phyloP scores from a whole-genome alignment of 225 moss, liverwort and hornwort genomes.

The Pleurozium schreberi region DNA sequence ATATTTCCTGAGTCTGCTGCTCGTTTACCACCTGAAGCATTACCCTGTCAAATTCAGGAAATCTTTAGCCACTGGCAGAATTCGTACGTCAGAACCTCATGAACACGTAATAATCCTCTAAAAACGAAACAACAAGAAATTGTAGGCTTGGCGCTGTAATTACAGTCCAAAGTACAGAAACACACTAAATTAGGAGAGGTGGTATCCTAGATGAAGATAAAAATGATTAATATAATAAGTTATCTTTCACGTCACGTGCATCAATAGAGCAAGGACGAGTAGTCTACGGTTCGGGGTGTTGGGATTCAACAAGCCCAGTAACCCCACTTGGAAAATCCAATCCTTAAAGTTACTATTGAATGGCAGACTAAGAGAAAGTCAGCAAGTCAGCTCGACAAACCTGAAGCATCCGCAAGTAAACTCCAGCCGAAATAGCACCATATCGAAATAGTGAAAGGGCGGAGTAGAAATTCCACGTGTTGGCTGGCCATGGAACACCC shows the following conservation, averaged over 20 bases:
- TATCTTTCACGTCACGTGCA: not conserved
- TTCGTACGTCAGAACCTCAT: not conserved
- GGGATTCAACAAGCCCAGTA: not conserved
- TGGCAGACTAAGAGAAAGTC: not conserved
- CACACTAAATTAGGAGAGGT: not conserved
- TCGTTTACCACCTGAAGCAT: conserved; percentile 59
- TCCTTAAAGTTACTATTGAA: not conserved
- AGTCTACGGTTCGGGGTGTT: not conserved
- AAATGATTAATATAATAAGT: not conserved
- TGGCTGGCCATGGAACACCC: conserved; percentile 79
- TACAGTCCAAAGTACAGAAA: not conserved
- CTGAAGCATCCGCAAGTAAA: conserved; percentile 88
- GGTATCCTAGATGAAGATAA: not conserved
- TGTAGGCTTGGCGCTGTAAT: not conserved
- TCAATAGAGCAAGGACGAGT: not conserved
- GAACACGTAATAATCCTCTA: not conserved
- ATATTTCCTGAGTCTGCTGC: conserved; percentile 29
- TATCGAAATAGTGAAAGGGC: conserved; percentile 81
- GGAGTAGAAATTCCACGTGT: conserved; percentile 82
- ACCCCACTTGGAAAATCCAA: not conserved
- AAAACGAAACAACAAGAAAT: not conserved
- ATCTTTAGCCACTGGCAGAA: not conserved
- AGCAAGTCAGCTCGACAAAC: conserved; percentile 25
- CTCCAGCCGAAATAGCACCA: conserved; percentile 79
- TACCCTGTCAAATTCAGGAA: conserved; percentile 48